These are phyloP conservation scores for Ramularia collo-cygni DNA, from an alignment of 2,329 filamentous ascomycete species.

Conservation along the genomic window DNA sequence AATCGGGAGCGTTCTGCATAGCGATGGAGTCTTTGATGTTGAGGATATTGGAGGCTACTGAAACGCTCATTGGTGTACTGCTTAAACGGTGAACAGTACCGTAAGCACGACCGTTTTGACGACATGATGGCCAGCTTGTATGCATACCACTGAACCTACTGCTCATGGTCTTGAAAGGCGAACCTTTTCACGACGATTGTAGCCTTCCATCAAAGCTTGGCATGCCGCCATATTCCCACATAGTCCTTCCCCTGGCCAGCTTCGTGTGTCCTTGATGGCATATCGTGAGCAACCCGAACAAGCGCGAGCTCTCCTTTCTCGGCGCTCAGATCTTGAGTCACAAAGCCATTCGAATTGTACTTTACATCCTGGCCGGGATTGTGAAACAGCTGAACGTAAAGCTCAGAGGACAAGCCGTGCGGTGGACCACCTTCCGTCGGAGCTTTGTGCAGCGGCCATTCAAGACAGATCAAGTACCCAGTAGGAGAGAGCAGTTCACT, in stretches of 20 bases:
- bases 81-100: no score
- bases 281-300: constrained; percentile 46
- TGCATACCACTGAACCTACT: no score
- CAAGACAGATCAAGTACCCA: constrained; percentile 58
- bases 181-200: no score
- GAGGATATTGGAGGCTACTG: no score
- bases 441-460: constrained; percentile 70
- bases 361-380: constrained; percentile 60
- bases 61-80: no score
- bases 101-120: no score
- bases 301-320: constrained; percentile 41
- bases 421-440: constrained; percentile 63
- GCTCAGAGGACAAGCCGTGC: constrained; percentile 59
- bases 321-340: constrained; percentile 31
- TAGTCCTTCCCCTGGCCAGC: constrained; percentile 46
- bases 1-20: no score
- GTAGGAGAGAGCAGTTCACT: constrained; percentile 46
- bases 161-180: no score
- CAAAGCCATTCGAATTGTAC: constrained; percentile 52
- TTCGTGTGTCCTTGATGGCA: constrained; percentile 50
- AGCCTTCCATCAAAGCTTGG: not conserved
- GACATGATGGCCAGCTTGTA: no score
- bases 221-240: constrained; percentile 42
- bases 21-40: no score
- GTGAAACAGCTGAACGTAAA: constrained; percentile 65